phyloP scores from a whole-genome alignment of 345 rosid species.

The Pugionium dolabratum region DNA sequence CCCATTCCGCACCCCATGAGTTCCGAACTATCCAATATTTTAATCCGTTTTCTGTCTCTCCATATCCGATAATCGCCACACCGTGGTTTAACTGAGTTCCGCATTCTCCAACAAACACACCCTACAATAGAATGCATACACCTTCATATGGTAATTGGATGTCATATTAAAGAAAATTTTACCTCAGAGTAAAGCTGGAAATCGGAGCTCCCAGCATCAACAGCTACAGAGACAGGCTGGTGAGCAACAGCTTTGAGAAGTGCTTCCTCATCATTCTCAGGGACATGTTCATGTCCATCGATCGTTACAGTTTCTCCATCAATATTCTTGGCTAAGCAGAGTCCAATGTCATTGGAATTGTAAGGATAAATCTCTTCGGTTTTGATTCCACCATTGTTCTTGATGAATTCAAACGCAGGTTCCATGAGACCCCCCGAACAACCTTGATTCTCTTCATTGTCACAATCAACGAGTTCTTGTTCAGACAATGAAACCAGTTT shows the following conservation, averaged over 20 bases:
- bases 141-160: no score
- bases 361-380: slow-evolving; percentile 66
- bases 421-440: slow-evolving; percentile 82
- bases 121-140: slow-evolving; percentile 41
- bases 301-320: slow-evolving; percentile 48
- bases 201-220: slow-evolving; percentile 71
- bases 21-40: slow-evolving; percentile 73
- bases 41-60: slow-evolving; percentile 55
- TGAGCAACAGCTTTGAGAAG: slow-evolving; percentile 63
- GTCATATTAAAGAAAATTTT: no score
- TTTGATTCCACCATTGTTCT: slow-evolving; percentile 57
- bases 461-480: slow-evolving; percentile 73
- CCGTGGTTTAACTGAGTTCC: slow-evolving; percentile 64
- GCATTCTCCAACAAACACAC: slow-evolving; percentile 62
- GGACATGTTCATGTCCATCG: slow-evolving; percentile 67
- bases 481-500: slow-evolving; percentile 64
- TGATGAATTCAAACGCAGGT: slow-evolving; percentile 64
- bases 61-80: slow-evolving; percentile 63
- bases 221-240: slow-evolving; percentile 73
- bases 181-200: slow-evolving; percentile 88
- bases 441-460: slow-evolving; percentile 64
- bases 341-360: slow-evolving; percentile 39
- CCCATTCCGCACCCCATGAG: slow-evolving; percentile 77
- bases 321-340: slow-evolving; percentile 48
- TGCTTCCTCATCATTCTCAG: slow-evolving; percentile 61